phyloP scores from a whole-genome alignment of 495 filamentous ascomycete genomes.

The Penicillium atrosanguineum region DNA sequence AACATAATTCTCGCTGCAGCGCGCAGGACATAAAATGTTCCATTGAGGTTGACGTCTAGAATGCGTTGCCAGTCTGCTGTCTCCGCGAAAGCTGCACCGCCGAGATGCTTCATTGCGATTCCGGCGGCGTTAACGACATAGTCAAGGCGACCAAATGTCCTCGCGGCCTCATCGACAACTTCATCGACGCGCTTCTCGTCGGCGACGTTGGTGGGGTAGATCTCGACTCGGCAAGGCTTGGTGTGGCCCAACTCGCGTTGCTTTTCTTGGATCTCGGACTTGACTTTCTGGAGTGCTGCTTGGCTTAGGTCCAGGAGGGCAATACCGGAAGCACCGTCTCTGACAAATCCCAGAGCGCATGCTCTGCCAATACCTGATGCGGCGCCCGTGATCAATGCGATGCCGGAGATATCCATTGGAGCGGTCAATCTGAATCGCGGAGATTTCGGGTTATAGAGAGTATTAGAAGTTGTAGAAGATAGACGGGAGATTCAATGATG shows the following conservation, averaged over 20 bases:
- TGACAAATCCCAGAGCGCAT: slow-evolving; percentile 16
- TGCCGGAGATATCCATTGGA: slow-evolving; percentile 21
- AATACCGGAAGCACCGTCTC: slow-evolving; percentile 19
- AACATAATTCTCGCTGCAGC: slow-evolving; percentile 41
- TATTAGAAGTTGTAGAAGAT: not conserved
- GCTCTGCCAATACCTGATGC: slow-evolving; percentile 24
- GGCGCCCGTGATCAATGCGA: slow-evolving; percentile 25
- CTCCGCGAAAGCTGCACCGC: slow-evolving; percentile 28
- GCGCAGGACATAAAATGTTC: slow-evolving; percentile 39
- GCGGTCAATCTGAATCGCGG: not conserved
- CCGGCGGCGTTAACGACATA: slow-evolving; percentile 45
- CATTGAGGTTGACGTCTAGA: slow-evolving; percentile 40
- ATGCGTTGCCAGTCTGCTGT: slow-evolving; percentile 38
- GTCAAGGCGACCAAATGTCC: slow-evolving; percentile 40
- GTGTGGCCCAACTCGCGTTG: not conserved
- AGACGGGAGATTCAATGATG: not conserved
- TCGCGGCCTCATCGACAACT: slow-evolving; percentile 22
- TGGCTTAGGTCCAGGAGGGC: slow-evolving; percentile 18
- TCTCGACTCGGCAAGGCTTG: slow-evolving; percentile 10
- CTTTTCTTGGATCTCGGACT: slow-evolving; percentile 15
- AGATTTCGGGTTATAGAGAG: not conserved
- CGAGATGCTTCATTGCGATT: slow-evolving; percentile 33
- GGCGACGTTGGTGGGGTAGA: slow-evolving; percentile 29
- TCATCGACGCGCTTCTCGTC: slow-evolving; percentile 30
- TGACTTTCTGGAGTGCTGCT: slow-evolving; percentile 15